Percentiles rank a stretch among this genome's conserved stretches.
Conservation (phyloP, 345 rosid genomes). For the Triadica sebifera region DNA sequence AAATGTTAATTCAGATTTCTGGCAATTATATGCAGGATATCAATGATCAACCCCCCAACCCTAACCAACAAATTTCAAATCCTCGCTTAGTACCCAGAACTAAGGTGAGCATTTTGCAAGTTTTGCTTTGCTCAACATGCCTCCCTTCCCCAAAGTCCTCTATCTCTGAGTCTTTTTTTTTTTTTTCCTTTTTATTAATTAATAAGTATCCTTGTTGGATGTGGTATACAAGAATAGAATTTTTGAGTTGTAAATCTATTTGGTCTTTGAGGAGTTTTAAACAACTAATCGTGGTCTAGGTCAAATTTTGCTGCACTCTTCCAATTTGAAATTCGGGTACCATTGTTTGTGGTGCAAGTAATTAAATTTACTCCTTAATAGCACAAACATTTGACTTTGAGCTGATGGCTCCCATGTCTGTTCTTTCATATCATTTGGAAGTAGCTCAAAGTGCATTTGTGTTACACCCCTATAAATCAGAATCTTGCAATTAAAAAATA, state of each 20-base stretch:
- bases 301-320: neutral
- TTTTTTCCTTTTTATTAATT: neutral
- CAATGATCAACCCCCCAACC: slow-evolving; percentile 86
- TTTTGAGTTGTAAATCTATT: neutral
- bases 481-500: neutral
- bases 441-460: neutral
- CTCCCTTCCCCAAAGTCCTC: neutral
- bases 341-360: neutral
- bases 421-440: neutral
- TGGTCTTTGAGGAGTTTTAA: neutral
- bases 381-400: neutral
- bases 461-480: neutral
- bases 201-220: slow-evolving; percentile 7
- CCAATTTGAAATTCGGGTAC: slow-evolving; percentile 9
- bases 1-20: slow-evolving; percentile 22
- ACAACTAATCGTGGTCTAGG: neutral
- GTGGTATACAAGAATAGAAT: neutral
- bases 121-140: neutral
- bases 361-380: neutral
- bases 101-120: slow-evolving; percentile 54
- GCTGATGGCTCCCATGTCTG: neutral
- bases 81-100: slow-evolving; percentile 70
- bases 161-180: too few species aligned
- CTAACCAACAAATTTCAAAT: slow-evolving; percentile 68
- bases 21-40: slow-evolving; percentile 57